phyloP scores from a whole-genome alignment of 2,329 filamentous ascomycete genomes.

The Alternaria solani region DNA sequence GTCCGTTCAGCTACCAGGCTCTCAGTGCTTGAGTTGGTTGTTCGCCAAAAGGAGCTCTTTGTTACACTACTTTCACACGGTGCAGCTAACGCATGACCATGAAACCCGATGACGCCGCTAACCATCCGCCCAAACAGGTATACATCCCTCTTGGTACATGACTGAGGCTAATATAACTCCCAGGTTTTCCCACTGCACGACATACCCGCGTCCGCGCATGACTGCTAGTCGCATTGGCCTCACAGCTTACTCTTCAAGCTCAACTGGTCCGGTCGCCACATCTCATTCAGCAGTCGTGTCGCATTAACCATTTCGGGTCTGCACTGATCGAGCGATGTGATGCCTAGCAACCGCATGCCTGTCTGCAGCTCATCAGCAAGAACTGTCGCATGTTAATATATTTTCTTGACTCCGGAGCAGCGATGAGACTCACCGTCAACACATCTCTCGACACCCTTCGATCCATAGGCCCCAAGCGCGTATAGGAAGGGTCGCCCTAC shows the following conservation, averaged over 20 bases:
- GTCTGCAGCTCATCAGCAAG: conserved; percentile 68
- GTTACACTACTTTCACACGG: no score
- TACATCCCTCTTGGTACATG: no score
- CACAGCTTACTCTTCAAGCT: conserved; percentile 38
- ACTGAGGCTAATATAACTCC: no score
- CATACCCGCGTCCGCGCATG: no score
- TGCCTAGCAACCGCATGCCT: conserved; percentile 71
- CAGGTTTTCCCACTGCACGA: no score
- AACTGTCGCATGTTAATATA: conserved; percentile 38
- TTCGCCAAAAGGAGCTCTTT: no score
- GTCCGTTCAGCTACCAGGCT: no score
- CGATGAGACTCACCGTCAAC: conserved; percentile 45
- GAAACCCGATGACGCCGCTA: no score
- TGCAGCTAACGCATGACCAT: no score
- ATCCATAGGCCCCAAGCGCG: conserved; percentile 49
- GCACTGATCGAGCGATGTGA: conserved; percentile 67
- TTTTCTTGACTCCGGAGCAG: neutral
- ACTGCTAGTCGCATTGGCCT: neutral
- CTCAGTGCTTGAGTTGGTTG: no score
- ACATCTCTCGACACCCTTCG: conserved; percentile 47
- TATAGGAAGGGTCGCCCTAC: conserved; percentile 51
- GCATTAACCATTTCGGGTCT: conserved; percentile 68
- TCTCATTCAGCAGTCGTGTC: conserved; percentile 45
- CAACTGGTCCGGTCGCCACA: conserved; percentile 43
- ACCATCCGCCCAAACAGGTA: no score